Evolutionary conservation across 108 stramenopile genomes (phyloP).

Genomic region (Aurantiochytrium sp.): DNA sequence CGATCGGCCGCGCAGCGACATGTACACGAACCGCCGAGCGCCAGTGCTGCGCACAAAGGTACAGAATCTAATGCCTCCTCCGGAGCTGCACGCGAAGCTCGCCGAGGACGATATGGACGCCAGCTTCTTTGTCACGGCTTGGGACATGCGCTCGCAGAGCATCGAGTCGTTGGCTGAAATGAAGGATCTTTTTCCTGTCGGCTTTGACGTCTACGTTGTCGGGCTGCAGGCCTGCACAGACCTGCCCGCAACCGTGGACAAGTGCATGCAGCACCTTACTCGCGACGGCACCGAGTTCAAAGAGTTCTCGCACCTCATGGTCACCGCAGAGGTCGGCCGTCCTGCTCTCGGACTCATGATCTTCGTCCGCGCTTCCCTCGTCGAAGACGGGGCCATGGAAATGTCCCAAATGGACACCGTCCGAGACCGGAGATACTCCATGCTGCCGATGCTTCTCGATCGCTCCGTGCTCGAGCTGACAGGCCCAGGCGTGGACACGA

Average conservation of each 20-base stretch:
- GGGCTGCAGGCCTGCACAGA: neutral
- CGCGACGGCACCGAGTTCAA: neutral
- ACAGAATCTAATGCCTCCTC: neutral
- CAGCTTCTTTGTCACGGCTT: neutral
- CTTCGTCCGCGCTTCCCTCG: neutral
- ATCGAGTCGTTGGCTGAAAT: neutral
- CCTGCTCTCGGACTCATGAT: neutral
- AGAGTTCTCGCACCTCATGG: slow-evolving; percentile 9
- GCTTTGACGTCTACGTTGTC: slow-evolving; percentile 7
- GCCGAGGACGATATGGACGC: neutral
- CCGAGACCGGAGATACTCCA: neutral
- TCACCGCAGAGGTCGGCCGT: neutral
- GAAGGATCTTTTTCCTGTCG: neutral
- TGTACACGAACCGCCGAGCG: neutral
- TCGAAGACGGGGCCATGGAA: neutral
- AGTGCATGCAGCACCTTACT: neutral
- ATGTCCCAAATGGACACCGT: neutral
- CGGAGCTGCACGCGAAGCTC: neutral
- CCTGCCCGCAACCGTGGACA: neutral
- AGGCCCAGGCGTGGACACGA: neutral
- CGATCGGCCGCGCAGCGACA: neutral
- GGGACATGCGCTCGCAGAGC: neutral
- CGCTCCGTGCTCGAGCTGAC: neutral
- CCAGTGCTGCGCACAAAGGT: neutral
- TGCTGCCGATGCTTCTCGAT: neutral